Base-by-base conservation (phyloP, 495 filamentous ascomycete species). In the Annulohypoxylon bovei region DNA sequence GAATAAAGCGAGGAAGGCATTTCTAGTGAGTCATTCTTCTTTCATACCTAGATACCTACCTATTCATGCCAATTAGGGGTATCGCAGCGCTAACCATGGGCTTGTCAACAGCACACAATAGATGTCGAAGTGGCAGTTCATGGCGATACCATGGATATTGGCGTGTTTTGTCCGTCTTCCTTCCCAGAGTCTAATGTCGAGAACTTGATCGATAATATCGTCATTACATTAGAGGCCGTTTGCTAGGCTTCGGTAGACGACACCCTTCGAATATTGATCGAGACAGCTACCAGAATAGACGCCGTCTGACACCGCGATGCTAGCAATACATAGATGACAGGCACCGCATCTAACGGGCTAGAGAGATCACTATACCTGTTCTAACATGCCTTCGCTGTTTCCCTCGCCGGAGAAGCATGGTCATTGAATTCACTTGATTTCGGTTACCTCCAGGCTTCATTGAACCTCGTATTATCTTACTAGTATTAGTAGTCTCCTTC, bases 71-170 rank as follows among this genome's bases (percentile, higher is more conserved):
- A 35, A 37, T 49, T 25, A 39, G 33, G 2, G 11, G 23, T 28
- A 33, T 59, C 42, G 50, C 73, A 65, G 70, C 58, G 30, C 54
- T 56, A 62, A 68, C 11, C 25, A 68, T 37, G 6, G 11, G 32
- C 11, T 8, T 18, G n/a, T 59, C 28, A 39, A 30, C 61, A 89
- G 87, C 80, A 83, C 60, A 76, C 84, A 0, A 37, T 89, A 28
- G 87, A 90, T 67, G 55, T 90, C 6, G 88, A 90, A 68, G 81
- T 81, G 25, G 79, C 82, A 8, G 54, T 88, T 9, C 61, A 73
- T 4, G 78, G 76, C 18, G 82, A 82, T 3, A 56, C 52, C 0
- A 75, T 89, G 73, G 83, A 86, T 54, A 77, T 90, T 47, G 88
- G 88, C 4, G 75, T 88, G 5, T 90, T 90, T 61, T 73, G 68